Percentiles rank a stretch among this genome's conserved stretches.
Conservation (phyloP, 345 rosid species). For the Nasturtium officinale region DNA sequence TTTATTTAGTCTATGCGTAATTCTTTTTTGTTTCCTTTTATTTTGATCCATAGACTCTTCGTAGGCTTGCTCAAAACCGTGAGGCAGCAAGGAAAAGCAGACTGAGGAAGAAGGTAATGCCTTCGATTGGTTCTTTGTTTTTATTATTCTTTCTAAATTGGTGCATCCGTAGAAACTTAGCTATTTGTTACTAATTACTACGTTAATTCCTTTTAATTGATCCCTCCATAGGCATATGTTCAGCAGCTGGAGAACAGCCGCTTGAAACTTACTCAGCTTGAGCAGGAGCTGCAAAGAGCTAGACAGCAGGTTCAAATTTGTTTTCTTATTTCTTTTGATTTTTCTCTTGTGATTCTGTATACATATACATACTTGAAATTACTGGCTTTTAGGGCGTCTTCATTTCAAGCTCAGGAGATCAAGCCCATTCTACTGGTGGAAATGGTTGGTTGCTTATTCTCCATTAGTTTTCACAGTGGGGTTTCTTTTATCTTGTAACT, state of each 20-base stretch:
- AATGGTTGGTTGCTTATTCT: conserved; percentile 61
- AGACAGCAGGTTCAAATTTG: conserved; percentile 78
- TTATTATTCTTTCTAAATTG: neutral
- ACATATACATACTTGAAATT: neutral
- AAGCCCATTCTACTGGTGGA: conserved; percentile 88
- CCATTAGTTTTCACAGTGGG: neutral
- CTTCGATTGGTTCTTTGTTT: neutral
- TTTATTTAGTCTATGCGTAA: conserved; percentile 9
- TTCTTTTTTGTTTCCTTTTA: conserved; percentile 19
- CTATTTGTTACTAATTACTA: neutral
- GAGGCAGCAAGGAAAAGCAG: conserved; percentile 99
- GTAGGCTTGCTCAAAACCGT: conserved; percentile 96
- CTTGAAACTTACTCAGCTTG: conserved; percentile 89
- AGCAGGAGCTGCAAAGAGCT: conserved; percentile 98
- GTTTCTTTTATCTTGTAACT: conserved; percentile 9
- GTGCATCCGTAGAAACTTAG: neutral
- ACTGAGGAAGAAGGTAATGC: conserved; percentile 81
- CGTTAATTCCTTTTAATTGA: neutral
- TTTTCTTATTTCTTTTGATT: conserved; percentile 22
- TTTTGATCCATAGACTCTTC: conserved; percentile 71
- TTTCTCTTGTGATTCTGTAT: neutral
- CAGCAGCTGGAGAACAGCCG: conserved; percentile 98
- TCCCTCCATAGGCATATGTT: conserved; percentile 77
- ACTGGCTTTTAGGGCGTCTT: conserved; percentile 70
- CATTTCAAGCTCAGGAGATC: conserved; percentile 96